These are phyloP conservation scores for Penstemon davidsonii DNA, from an alignment of 257 asterid species.

Conservation along the genomic window DNA sequence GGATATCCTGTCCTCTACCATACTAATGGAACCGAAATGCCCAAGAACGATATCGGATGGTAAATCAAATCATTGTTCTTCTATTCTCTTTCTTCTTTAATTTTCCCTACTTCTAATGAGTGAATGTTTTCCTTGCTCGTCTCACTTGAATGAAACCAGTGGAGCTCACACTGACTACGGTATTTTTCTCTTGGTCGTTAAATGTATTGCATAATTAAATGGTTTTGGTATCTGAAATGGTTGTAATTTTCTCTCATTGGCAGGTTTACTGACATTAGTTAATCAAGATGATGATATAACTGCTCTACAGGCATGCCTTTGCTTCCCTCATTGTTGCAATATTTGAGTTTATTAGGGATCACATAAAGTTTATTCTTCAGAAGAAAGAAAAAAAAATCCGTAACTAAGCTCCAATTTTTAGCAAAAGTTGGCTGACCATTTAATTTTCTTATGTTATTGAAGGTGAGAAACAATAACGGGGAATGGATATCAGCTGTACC, in stretches of 20 bases:
- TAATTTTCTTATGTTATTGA: slow-evolving; percentile 10
- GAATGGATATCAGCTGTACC: slow-evolving; percentile 85
- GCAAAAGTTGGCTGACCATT: neutral
- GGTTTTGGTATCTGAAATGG: slow-evolving; percentile 2
- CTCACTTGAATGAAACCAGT: slow-evolving; percentile 45
- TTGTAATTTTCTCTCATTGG: slow-evolving; percentile 6
- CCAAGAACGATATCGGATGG: slow-evolving; percentile 71
- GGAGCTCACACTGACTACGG: slow-evolving; percentile 99
- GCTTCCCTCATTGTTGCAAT: neutral
- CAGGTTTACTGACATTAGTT: slow-evolving; percentile 86
- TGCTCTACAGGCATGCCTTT: slow-evolving; percentile 65
- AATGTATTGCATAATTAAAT: slow-evolving; percentile 1
- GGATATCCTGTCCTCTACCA: slow-evolving; percentile 68
- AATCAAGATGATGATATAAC: slow-evolving; percentile 89
- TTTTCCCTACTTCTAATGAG: slow-evolving; percentile 24
- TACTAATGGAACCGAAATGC: slow-evolving; percentile 40
- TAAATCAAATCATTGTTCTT: slow-evolving; percentile 23
- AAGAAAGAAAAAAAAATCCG: too few relatives aligned
- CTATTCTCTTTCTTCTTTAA: slow-evolving; percentile 1
- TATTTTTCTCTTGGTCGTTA: slow-evolving; percentile 33
- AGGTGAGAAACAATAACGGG: slow-evolving; percentile 73
- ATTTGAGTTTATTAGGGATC: neutral
- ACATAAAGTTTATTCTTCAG: too few relatives aligned
- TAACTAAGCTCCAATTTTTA: too few relatives aligned
- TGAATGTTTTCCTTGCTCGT: slow-evolving; percentile 22